A percentile compares a stretch with the other conserved stretches of the same genome.
phyloP scores from a whole-genome alignment of 805 yeast genomes.

The Barnettozyma pratensis region DNA sequence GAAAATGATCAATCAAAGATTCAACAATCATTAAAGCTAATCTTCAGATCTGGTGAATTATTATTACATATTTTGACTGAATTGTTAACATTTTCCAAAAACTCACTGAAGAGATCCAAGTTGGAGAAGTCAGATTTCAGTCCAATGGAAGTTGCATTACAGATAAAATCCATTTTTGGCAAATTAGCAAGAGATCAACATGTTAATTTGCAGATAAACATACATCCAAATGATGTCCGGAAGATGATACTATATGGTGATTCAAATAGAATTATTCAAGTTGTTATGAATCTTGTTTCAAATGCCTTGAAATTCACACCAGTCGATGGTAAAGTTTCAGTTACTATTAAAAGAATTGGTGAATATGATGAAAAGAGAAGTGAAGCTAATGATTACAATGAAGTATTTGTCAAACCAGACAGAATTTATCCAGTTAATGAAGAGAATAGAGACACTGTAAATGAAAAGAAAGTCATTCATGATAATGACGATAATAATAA shows the following conservation, averaged over 20 bases:
- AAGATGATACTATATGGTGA: conserved; percentile 78
- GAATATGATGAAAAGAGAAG: conserved; percentile 60
- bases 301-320: conserved; percentile 93
- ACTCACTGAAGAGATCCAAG: conserved; percentile 77
- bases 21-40: conserved; percentile 71
- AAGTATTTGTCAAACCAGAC: conserved; percentile 38
- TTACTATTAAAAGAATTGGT: conserved; percentile 58
- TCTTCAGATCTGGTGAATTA: conserved; percentile 88
- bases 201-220: conserved; percentile 57
- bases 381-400: conserved; percentile 32
- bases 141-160: conserved; percentile 75
- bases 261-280: conserved; percentile 83
- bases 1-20: conserved; percentile 67
- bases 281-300: conserved; percentile 87
- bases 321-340: conserved; percentile 73
- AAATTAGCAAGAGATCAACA: conserved; percentile 74
- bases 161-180: conserved; percentile 78
- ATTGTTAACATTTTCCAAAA: conserved; percentile 85
- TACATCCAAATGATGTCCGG: conserved; percentile 57
- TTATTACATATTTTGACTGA: conserved; percentile 87
- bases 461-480: neutral
- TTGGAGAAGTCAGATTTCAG: conserved; percentile 80
- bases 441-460: neutral
- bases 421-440: neutral
- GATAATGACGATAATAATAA: neutral